These are phyloP conservation scores for Articulospora tetracladia DNA, from an alignment of 495 filamentous ascomycete species.

Conservation along the genomic window DNA sequence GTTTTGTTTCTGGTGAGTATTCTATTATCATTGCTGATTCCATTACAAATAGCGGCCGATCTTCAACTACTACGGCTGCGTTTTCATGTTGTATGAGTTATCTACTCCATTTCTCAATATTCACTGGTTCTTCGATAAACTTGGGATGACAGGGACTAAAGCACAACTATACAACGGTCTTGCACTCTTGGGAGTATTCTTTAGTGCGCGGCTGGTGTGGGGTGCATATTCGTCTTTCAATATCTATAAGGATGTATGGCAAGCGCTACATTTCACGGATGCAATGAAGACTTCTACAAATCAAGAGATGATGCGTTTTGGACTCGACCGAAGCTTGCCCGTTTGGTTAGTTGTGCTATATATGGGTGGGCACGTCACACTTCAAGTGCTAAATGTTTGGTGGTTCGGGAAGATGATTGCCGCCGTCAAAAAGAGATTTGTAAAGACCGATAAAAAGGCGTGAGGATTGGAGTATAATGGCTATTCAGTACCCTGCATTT, in stretches of 20 bases:
- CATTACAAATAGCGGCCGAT: conserved; percentile 66
- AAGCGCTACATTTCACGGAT: conserved; percentile 40
- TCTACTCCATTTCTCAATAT: conserved; percentile 91
- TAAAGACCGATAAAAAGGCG: conserved; percentile 12
- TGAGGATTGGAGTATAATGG: background rate
- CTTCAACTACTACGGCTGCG: conserved; percentile 83
- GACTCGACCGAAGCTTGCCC: conserved; percentile 51
- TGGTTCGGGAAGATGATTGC: conserved; percentile 98
- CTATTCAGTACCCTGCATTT: too few relatives aligned
- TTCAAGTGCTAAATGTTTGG: conserved; percentile 86
- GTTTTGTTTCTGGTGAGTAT: conserved; percentile 34
- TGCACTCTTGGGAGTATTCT: conserved; percentile 68
- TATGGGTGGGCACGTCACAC: conserved; percentile 66
- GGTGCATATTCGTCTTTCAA: conserved; percentile 76
- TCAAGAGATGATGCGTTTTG: conserved; percentile 38
- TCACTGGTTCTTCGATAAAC: conserved; percentile 99
- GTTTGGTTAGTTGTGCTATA: conserved; percentile 76
- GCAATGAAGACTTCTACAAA: conserved; percentile 28
- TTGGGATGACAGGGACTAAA: conserved; percentile 80
- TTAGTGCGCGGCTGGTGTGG: conserved; percentile 84
- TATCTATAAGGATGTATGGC: conserved; percentile 79
- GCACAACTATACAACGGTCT: conserved; percentile 85
- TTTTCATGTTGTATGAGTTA: conserved; percentile 96
- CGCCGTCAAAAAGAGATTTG: conserved; percentile 82
- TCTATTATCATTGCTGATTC: conserved; percentile 1